phyloP scores from a whole-genome alignment of 768 basidiomycete genomes.

The Mycena haematopus region DNA sequence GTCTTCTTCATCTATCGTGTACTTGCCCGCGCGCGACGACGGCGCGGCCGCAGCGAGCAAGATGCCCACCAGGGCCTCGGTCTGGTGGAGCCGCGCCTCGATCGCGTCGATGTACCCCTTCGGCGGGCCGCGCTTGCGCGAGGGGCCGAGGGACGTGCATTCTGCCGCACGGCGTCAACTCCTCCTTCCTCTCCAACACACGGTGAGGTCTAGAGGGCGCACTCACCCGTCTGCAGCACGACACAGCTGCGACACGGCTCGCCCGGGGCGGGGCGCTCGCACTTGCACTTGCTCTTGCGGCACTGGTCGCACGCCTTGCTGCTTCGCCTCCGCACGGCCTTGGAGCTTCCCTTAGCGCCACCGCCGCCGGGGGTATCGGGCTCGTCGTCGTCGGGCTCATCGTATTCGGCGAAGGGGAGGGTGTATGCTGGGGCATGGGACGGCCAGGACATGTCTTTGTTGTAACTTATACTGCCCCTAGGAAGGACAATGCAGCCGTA shows the following conservation, averaged over 20 bases:
- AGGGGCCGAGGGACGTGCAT: slow-evolving; percentile 81
- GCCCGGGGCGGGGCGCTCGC: slow-evolving; percentile 66
- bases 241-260: slow-evolving; percentile 81
- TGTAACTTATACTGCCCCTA: too few species aligned
- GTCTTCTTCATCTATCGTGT: slow-evolving; percentile 8
- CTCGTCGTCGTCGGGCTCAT: slow-evolving; percentile 1
- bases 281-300: slow-evolving; percentile 90
- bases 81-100: slow-evolving; percentile 88
- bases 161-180: slow-evolving; percentile 43
- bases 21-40: slow-evolving; percentile 14
- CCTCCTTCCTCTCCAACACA: slow-evolving; percentile 3
- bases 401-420: slow-evolving; percentile 2
- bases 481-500: too few species aligned
- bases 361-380: neutral
- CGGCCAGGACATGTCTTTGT: slow-evolving; percentile 11
- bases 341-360: slow-evolving; percentile 39
- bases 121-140: slow-evolving; percentile 85
- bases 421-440: slow-evolving; percentile 1
- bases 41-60: slow-evolving; percentile 58
- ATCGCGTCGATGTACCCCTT: slow-evolving; percentile 96
- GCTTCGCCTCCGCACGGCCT: slow-evolving; percentile 70
- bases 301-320: slow-evolving; percentile 92
- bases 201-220: too few species aligned
- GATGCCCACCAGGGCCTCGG: slow-evolving; percentile 87
- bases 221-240: slow-evolving; percentile 72